Base-by-base conservation (phyloP, 2,329 filamentous ascomycete species). In the Cytospora paraplurivora region DNA sequence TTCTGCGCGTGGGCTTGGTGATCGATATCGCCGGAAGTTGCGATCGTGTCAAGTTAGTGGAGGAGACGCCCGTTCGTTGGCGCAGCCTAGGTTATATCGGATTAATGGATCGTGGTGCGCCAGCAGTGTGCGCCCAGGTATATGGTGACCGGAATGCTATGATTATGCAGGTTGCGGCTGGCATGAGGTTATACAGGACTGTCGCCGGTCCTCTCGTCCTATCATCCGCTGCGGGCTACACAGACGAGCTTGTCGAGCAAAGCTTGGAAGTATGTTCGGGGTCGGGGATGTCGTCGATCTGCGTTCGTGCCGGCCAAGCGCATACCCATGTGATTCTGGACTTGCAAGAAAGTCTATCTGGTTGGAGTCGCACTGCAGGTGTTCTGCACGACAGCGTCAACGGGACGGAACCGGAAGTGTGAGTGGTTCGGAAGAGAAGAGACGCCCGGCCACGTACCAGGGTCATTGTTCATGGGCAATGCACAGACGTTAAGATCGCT, bases 311-410 rank as follows among this genome's bases (percentile, higher is more conserved):
- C 56, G 44, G 55, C 41, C 57, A 58, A 54, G 57, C 50, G 57
- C 57, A 54, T 56, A 27, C 52, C 27, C 50, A 52, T 47, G 15
- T 37, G 19, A 35, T 54, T 47, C 37, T 58, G 41, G 52, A 19
- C 17, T 35, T 34, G 37, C 21, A 62, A 21, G 44, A 63, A 54
- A 53, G 50, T 37, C 37, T 41, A 51, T 63, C 32, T 44, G 62
- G 57, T 41, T 41, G 19, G 44, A 51, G 62, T 64, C 53, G 35
- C 35, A 61, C 62, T 27, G 53, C 62, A 64, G 62, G 53, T 61
- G 56, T 44, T 61, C 56, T 53, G 61, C 54, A 41, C 47, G 41
- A 57, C 61, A 59, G 44, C 34, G 47, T 21, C 51, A 50, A 56
- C 56, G 56, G 44, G 52, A 44, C 15, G 34, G 33, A 56, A 44